A percentile compares a stretch with the other conserved stretches of the same genome.
Evolutionary conservation across 352 stramenopile species (phyloP).

Genomic region (Aphanomyces astaci): DNA sequence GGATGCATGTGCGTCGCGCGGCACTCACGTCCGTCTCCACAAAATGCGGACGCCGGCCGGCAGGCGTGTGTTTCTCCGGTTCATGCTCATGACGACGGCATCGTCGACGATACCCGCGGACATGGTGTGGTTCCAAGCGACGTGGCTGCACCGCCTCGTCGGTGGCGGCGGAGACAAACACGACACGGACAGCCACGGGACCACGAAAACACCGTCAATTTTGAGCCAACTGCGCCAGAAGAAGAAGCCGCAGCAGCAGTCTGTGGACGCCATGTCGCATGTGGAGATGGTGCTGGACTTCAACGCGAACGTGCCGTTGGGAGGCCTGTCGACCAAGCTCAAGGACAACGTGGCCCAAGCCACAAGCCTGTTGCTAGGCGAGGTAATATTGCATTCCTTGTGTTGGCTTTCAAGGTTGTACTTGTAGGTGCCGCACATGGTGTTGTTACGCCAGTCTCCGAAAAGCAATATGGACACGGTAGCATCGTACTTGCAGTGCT

Average conservation of each 20-base stretch:
- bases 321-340: constrained; percentile 36
- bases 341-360: constrained; percentile 9
- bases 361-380: neutral
- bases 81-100: neutral
- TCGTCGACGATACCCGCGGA: neutral
- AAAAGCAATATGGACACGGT: constrained; percentile 25
- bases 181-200: neutral
- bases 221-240: neutral
- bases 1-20: constrained; percentile 60
- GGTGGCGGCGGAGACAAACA: constrained; percentile 5
- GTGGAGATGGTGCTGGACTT: constrained; percentile 48
- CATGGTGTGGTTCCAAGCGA: neutral
- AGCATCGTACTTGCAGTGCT: constrained; percentile 59
- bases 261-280: neutral
- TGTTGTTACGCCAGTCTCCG: neutral
- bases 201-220: constrained; percentile 2
- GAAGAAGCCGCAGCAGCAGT: neutral
- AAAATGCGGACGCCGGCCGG: neutral
- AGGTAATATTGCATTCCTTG: too few species aligned
- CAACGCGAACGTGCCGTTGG: constrained; percentile 67
- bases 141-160: constrained; percentile 8
- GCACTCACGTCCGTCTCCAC: constrained; percentile 31
- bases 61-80: constrained; percentile 1
- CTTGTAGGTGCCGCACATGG: constrained; percentile 6
- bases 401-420: too few species aligned